phyloP scores from a whole-genome alignment of 768 basidiomycete genomes.

The Trametes coccinea region DNA sequence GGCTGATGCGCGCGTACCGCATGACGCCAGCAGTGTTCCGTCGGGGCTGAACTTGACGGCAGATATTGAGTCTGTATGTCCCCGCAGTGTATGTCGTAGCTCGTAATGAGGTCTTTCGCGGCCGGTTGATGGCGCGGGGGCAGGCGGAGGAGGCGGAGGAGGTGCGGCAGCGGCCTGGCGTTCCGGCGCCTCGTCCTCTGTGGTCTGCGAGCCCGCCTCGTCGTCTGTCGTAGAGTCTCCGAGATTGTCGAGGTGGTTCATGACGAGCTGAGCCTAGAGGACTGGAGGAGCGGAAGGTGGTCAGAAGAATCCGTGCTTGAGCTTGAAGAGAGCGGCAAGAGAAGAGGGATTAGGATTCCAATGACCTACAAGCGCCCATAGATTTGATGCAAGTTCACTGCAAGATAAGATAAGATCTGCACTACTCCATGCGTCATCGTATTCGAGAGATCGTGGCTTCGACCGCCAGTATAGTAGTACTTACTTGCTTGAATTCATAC shows the following conservation, averaged over 20 bases:
- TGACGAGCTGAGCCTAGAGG: neutral
- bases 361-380: neutral
- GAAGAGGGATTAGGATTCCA: neutral
- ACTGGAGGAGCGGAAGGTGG: too few species aligned
- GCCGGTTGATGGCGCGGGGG: constrained; percentile 29
- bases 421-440: too few species aligned
- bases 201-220: constrained; percentile 77
- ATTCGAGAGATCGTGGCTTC: too few species aligned
- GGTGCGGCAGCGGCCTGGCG: constrained; percentile 47
- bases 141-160: constrained; percentile 37
- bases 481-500: too few species aligned
- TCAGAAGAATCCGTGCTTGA: neutral
- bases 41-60: constrained; percentile 92
- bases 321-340: neutral
- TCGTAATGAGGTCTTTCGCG: constrained; percentile 64
- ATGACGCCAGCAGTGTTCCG: constrained; percentile 83
- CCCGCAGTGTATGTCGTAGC: constrained; percentile 64
- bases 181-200: constrained; percentile 80
- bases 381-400: neutral
- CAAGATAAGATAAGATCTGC: neutral
- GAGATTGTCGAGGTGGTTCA: constrained; percentile 24
- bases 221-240: constrained; percentile 52
- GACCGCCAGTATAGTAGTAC: too few species aligned
- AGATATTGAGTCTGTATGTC: constrained; percentile 83
- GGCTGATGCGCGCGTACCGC: constrained; percentile 52